Base-by-base conservation (phyloP, 257 asterid genomes). In the Verbena officinalis region DNA sequence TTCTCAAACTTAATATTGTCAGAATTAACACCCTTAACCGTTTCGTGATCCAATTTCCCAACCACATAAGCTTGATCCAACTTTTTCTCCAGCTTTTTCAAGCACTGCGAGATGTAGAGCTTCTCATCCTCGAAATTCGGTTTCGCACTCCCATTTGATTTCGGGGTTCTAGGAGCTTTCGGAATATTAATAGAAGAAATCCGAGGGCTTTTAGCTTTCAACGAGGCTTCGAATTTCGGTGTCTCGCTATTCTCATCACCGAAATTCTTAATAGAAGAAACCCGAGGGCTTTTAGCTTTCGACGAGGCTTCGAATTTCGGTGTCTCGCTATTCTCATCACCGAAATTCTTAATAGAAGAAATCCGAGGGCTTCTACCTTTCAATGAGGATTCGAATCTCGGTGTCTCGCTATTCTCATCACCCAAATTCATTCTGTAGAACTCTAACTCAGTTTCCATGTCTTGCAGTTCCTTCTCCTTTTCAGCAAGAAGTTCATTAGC, bases 401-500 rank as follows among this genome's bases (percentile, higher is more conserved):
- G 59, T 11, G 50, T 55, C 73, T 54, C 34, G 61, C 9, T n/a
- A n/a, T n/a, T 64, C 56, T 34, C 87, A 50, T 82, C 82, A 40
- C 54, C 59, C 4, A 62, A 33, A 19, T 75, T 73, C 15, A 64
- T 71, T 74, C 80, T 78, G 69, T 76, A 85, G 21, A 72, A 76
- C 39, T 89, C 95, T 17, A 89, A 48, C 72, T 91, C 96, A 3
- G 68, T 70, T 70, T 89, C 98, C 86, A 89, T 59, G 60, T 91
- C 96, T 62, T 86, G 95, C 78, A 91, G 46, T 65, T 92, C 96
- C 63, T 83, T 92, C 75, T 92, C 98, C 73, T 77, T 89, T 46
- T 89, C 97, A 13, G 91, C 82, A 57, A 92, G 82, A 48, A 83
- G 82, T 53, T 85, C 93, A 27, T 89, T 92, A 43, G 98, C 92